Conservation (phyloP, 179 eudicot species). For the Corrigiola litoralis region DNA sequence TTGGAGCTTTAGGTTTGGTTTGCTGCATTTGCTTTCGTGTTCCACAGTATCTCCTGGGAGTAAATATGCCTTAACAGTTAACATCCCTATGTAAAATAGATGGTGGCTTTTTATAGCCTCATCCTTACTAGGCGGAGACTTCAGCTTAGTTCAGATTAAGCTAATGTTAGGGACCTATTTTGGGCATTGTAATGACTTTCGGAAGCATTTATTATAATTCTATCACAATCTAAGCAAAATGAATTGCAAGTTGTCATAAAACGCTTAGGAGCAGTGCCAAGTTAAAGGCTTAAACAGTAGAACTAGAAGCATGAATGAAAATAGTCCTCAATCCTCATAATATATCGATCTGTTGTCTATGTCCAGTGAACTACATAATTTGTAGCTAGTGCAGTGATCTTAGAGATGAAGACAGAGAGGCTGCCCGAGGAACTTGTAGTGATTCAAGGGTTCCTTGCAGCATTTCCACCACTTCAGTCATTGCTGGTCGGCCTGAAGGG, state of each 20-base stretch:
- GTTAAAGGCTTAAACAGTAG: too few relatives aligned
- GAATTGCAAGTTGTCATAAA: too few relatives aligned
- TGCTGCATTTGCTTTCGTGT: neutral
- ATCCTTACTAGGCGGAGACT: neutral
- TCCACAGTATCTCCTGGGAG: neutral
- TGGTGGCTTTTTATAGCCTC: neutral
- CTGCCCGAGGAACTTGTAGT: slow-evolving; percentile 16
- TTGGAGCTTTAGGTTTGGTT: neutral
- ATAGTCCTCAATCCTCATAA: too few relatives aligned
- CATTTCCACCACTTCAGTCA: slow-evolving; percentile 34
- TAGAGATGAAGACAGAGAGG: slow-evolving; percentile 7
- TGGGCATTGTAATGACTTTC: too few relatives aligned
- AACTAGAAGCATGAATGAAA: too few relatives aligned
- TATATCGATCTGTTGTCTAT: neutral
- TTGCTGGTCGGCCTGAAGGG: slow-evolving; percentile 31
- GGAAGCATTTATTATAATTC: too few relatives aligned
- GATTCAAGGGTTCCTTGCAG: slow-evolving; percentile 22
- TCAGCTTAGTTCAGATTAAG: too few relatives aligned
- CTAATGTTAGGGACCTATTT: too few relatives aligned
- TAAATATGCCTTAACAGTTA: neutral
- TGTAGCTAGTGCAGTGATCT: slow-evolving; percentile 9
- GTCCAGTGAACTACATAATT: neutral
- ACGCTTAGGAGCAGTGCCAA: too few relatives aligned
- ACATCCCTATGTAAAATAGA: neutral
- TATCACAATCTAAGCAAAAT: too few relatives aligned